Percentiles rank a stretch among this genome's conserved stretches.
Evolutionary conservation across 2,329 filamentous ascomycete species (phyloP).

Genomic region (Neopestalotiopsis rosae): DNA sequence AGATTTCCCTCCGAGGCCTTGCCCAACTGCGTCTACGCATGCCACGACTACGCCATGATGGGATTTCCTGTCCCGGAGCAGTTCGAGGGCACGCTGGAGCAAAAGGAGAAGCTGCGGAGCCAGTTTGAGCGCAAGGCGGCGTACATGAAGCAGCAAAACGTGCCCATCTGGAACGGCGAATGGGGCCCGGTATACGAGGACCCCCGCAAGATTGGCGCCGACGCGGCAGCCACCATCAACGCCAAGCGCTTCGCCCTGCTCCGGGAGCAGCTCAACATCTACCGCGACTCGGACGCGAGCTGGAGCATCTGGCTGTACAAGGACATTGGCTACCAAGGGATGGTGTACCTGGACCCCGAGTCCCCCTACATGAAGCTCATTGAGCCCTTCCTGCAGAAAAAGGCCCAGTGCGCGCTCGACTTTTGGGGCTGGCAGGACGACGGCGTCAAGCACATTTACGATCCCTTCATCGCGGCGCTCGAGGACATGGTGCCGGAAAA

Average conservation of each 20-base stretch:
- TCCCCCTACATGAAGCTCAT: conserved; percentile 57
- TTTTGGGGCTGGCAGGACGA: conserved; percentile 9
- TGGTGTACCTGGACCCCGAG: conserved; percentile 54
- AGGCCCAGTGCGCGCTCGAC: conserved; percentile 33
- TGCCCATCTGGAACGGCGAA: conserved; percentile 55
- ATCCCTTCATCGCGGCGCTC: not conserved
- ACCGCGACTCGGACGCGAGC: conserved; percentile 45
- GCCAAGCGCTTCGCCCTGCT: conserved; percentile 46
- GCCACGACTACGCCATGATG: conserved; percentile 54
- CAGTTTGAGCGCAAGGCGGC: conserved; percentile 48
- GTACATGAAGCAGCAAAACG: conserved; percentile 46
- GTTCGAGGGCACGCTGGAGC: conserved; percentile 46
- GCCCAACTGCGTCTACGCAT: conserved; percentile 48
- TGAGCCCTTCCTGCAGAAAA: conserved; percentile 59
- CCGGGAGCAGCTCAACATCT: conserved; percentile 45
- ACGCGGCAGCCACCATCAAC: conserved; percentile 39
- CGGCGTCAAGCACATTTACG: conserved; percentile 1
- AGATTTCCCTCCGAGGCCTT: conserved; percentile 42
- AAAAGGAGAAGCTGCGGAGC: conserved; percentile 45
- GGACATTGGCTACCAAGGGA: conserved; percentile 61
- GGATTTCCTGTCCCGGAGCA: conserved; percentile 47
- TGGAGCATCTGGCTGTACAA: conserved; percentile 69
- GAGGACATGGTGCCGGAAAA: not conserved
- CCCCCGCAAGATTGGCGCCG: conserved; percentile 41
- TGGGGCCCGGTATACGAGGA: conserved; percentile 57